Conservation (phyloP, 176 grass and related monocot genomes). For the Cenchrus americanus region DNA sequence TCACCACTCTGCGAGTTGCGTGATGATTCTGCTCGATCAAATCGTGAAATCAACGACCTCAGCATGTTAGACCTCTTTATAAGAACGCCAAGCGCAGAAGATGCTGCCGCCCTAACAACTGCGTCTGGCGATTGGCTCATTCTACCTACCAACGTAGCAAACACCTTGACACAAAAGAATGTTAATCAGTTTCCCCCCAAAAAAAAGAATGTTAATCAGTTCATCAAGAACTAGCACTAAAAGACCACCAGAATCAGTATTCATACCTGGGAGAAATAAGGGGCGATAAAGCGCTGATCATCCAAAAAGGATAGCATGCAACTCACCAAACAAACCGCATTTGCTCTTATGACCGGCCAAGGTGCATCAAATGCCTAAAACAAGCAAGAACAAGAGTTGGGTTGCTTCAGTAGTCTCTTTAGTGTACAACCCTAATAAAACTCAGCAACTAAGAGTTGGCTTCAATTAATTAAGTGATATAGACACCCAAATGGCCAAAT, state of each 20-base stretch:
- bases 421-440: background rate
- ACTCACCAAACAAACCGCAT: conserved; percentile 91
- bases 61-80: conserved; percentile 82
- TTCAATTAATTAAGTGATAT: background rate
- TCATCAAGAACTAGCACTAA: conserved; percentile 16
- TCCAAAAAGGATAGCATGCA: conserved; percentile 83
- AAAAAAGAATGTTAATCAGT: conserved; percentile 30
- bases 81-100: conserved; percentile 83
- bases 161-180: conserved; percentile 62
- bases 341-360: conserved; percentile 95
- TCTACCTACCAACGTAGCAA: conserved; percentile 75
- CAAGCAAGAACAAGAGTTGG: conserved; percentile 31
- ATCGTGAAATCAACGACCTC: conserved; percentile 46
- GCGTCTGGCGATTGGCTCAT: conserved; percentile 76
- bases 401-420: conserved; percentile 23
- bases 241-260: conserved; percentile 27
- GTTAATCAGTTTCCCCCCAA: conserved; percentile 17
- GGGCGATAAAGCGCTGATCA: conserved; percentile 83
- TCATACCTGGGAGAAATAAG: conserved; percentile 93
- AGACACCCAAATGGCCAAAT: background rate
- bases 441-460: background rate
- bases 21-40: conserved; percentile 60
- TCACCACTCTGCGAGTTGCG: conserved; percentile 47
- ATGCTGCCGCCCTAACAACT: conserved; percentile 75
- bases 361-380: conserved; percentile 91